Conservation (phyloP, 805 yeast species). For the Lipomyces kockii region DNA sequence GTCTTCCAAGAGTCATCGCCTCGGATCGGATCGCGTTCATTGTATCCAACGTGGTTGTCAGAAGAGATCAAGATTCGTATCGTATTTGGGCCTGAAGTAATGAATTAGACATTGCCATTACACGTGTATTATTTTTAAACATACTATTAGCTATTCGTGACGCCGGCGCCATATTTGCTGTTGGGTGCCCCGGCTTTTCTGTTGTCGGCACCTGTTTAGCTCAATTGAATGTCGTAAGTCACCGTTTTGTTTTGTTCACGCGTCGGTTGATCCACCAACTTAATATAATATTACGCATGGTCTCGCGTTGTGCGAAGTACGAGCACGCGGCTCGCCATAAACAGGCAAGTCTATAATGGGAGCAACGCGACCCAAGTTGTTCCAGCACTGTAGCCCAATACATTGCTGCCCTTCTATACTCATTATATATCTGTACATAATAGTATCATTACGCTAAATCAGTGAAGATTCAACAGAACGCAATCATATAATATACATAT, state of each 20-base stretch:
- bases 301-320: not conserved
- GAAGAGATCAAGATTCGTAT: slow-evolving; percentile 82
- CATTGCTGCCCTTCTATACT: too few species aligned
- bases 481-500: too few species aligned
- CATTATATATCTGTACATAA: too few species aligned
- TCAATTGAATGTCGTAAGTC: not conserved
- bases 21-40: slow-evolving; percentile 84
- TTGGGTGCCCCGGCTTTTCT: not conserved
- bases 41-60: slow-evolving; percentile 95
- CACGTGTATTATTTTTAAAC: not conserved
- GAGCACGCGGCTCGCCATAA: not conserved
- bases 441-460: too few species aligned
- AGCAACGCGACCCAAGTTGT: too few species aligned
- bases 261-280: not conserved
- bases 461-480: too few species aligned
- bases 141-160: not conserved
- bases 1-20: slow-evolving; percentile 90
- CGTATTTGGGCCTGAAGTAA: slow-evolving; percentile 55
- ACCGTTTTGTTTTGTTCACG: not conserved
- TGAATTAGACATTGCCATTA: not conserved
- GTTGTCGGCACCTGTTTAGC: too few species aligned
- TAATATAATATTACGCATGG: not conserved
- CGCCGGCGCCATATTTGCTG: not conserved
- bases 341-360: too few species aligned
- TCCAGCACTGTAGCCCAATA: too few species aligned